A percentile compares a stretch with the other conserved stretches of the same genome.
Evolutionary conservation across 148 eudicot species (phyloP).

Genomic region (Vaccinium myrtillus): DNA sequence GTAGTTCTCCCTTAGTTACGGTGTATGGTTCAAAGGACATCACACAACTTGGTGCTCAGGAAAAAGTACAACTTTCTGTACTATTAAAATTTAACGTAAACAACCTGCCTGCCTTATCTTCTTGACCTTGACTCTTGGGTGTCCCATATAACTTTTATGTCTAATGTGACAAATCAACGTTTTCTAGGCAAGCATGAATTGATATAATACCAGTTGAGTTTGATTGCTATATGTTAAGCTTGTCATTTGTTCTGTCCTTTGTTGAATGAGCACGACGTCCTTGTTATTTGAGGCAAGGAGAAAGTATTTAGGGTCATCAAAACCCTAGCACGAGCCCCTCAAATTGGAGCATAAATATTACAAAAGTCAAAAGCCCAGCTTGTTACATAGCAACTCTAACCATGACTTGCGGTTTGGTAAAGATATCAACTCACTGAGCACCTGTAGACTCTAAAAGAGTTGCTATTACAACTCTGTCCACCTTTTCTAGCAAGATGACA

Average conservation of each 20-base stretch:
- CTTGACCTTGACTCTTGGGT: background rate
- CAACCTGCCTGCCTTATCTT: background rate
- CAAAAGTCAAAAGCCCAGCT: background rate
- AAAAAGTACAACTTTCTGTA: background rate
- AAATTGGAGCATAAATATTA: background rate
- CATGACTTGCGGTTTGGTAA: background rate
- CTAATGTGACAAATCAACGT: background rate
- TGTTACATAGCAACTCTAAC: background rate
- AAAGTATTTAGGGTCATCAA: constrained; percentile 12
- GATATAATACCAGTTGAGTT: background rate
- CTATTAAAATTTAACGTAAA: background rate
- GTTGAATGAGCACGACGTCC: too few relatives aligned
- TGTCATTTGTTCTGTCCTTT: too few relatives aligned
- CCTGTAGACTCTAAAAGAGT: background rate
- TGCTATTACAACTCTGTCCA: background rate
- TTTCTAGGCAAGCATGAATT: background rate
- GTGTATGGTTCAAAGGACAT: background rate
- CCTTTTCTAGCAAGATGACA: background rate
- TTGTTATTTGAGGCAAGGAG: background rate
- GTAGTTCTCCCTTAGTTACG: background rate
- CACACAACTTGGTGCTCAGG: background rate
- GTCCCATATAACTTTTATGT: background rate
- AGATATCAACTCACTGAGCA: background rate
- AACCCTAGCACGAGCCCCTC: background rate
- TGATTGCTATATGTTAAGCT: too few relatives aligned